Conservation (phyloP, 1,284 basidiomycete species). For the Earliella scabrosa region DNA sequence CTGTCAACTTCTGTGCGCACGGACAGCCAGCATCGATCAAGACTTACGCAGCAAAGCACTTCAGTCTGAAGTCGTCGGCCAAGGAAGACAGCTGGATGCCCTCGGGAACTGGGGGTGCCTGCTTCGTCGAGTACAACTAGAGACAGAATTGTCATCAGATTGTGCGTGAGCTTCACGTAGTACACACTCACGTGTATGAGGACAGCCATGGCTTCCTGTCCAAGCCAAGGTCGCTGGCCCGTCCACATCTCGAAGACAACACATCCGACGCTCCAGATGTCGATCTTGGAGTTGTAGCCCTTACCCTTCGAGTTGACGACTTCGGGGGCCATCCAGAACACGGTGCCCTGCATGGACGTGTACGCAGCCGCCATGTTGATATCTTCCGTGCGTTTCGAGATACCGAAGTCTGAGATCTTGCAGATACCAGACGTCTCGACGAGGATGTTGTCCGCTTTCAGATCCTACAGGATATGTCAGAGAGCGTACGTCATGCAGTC, state of each 20-base stretch:
- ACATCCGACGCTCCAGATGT: conserved; percentile 98
- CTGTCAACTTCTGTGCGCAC: too few species aligned
- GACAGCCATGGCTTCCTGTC: conserved; percentile 88
- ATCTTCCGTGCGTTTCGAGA: conserved; percentile 89
- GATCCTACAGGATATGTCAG: conserved; percentile 81
- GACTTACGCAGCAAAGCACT: conserved; percentile 89
- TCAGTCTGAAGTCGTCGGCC: conserved; percentile 86
- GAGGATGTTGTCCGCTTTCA: conserved; percentile 98
- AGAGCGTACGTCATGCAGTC: too few species aligned
- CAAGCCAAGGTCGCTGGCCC: conserved; percentile 91
- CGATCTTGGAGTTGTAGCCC: conserved; percentile 95
- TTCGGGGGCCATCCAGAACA: conserved; percentile 99
- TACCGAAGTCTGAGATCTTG: conserved; percentile 99
- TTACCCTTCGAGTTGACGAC: conserved; percentile 85
- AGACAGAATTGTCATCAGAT: conserved; percentile 1
- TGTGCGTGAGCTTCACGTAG: neutral
- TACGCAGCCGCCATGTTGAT: conserved; percentile 82
- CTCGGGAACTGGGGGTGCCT: conserved; percentile 88
- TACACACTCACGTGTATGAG: conserved; percentile 83
- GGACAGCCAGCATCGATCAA: too few species aligned
- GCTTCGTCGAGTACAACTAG: conserved; percentile 81
- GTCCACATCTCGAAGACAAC: conserved; percentile 99
- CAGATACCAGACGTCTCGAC: conserved; percentile 93
- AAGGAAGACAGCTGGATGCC: conserved; percentile 77
- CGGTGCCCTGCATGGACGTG: conserved; percentile 94